Evolutionary conservation across 305 asterid genomes (phyloP), one percentile per base, ranked within the genome.

Genomic region (Fraxinus angustifolia): DNA sequence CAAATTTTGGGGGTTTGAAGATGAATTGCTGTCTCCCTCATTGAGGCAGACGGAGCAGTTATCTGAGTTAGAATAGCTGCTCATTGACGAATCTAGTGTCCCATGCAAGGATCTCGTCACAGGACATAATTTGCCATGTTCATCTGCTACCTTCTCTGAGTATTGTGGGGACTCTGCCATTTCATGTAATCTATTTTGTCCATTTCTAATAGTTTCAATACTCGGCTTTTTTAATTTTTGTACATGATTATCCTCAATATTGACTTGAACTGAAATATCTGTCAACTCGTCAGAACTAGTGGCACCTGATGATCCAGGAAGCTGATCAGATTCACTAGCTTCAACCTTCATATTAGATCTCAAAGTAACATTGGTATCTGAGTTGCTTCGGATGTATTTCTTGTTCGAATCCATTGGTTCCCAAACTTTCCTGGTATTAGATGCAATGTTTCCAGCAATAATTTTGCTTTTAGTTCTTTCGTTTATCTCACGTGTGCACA

Each of bases 321-420:
- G 84, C 81, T 84, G 88, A 88, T 87, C 91, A 53, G 89, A 87
- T 87, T 89, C 92, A 19, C 86, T 83, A 80, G 86, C 88, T 86
- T 89, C 97, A 62, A 84, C 85, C 85, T 89, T 88, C 80, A 87
- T 84, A 45, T 86, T 79, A 80, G 94, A 87, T 89, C 89, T 91
- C 86, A 86, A 83, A 82, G 96, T 91, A 82, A 91, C 87, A 83
- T 91, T 97, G 35, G 88, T 83, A 84, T 91, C 97, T 4, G 93
- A 91, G 86, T 90, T 88, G 88, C 97, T 90, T 48, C 92, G 87
- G 50, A 83, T 67, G 81, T 88, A 91, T 86, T 91, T 91, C 90
- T 92, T 96, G 72, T 87, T 93, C 28, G 93, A 88, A 85, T 91
- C 98, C 89, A 92, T 84, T 77, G 99, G 99, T 87, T 96, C 99